Evolutionary conservation across 257 asterid genomes (phyloP).

Genomic region (Eucommia ulmoides): DNA sequence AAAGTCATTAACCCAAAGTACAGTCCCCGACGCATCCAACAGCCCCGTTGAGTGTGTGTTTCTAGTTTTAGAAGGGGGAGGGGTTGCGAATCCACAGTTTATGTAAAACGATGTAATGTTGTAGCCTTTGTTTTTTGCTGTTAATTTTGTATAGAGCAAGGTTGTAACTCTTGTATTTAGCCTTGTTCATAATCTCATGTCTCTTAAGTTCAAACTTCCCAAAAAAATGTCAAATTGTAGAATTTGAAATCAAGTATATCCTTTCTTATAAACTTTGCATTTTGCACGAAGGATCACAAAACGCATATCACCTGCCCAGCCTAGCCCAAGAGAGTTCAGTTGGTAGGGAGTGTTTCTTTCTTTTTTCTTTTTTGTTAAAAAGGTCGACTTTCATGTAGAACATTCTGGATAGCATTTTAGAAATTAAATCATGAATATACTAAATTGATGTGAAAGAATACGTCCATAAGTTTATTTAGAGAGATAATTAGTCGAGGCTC

Average conservation of each 20-base stretch:
- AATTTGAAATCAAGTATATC: too few species aligned
- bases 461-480: too few species aligned
- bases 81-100: too few species aligned
- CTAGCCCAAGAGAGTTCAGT: not conserved
- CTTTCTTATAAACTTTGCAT: too few species aligned
- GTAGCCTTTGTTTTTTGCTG: constrained; percentile 12
- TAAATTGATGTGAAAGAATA: too few species aligned
- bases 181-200: constrained; percentile 63
- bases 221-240: constrained; percentile 1
- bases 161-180: constrained; percentile 39
- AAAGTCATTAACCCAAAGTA: constrained; percentile 42
- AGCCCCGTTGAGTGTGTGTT: constrained; percentile 51
- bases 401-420: too few species aligned
- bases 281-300: not conserved
- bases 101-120: too few species aligned
- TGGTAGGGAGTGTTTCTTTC: too few species aligned
- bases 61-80: constrained; percentile 15
- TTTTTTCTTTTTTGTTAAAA: too few species aligned
- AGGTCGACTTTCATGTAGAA: too few species aligned
- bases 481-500: too few species aligned
- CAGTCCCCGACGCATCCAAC: constrained; percentile 86
- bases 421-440: too few species aligned
- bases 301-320: not conserved
- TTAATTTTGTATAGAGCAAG: constrained; percentile 62
- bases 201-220: constrained; percentile 16